A percentile compares a stretch with the other conserved stretches of the same genome.
phyloP scores from a whole-genome alignment of 1,284 basidiomycete species.

The Hortiboletus rubellus region DNA sequence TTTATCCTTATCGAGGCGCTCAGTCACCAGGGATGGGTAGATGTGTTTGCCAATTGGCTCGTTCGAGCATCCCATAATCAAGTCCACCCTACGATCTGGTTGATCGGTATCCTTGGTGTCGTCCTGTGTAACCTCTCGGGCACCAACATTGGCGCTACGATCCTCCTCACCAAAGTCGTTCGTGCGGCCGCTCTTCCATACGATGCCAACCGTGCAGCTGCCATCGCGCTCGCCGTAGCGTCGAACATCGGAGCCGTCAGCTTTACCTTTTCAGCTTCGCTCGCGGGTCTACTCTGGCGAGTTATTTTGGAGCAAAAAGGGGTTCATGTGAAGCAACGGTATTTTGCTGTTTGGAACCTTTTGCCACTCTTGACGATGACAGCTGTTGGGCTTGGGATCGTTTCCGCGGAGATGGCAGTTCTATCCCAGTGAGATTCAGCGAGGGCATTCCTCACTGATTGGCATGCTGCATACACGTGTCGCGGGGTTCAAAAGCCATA shows the following conservation, averaged over 20 bases:
- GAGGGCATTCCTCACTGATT: too few relatives aligned
- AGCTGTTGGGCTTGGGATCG: slow-evolving; percentile 49
- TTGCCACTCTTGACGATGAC: slow-evolving; percentile 58
- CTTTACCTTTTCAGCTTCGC: slow-evolving; percentile 85
- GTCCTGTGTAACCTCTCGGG: slow-evolving; percentile 87
- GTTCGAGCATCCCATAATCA: slow-evolving; percentile 44
- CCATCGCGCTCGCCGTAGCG: slow-evolving; percentile 70
- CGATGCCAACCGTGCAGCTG: slow-evolving; percentile 35
- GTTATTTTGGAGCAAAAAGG: slow-evolving; percentile 79
- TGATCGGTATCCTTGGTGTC: slow-evolving; percentile 61
- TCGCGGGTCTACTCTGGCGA: slow-evolving; percentile 89
- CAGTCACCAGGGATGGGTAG: slow-evolving; percentile 84
- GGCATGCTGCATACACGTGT: too few relatives aligned
- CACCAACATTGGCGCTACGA: slow-evolving; percentile 95
- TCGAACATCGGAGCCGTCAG: slow-evolving; percentile 92
- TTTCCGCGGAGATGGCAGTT: slow-evolving; percentile 65
- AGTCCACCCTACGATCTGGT: slow-evolving; percentile 54
- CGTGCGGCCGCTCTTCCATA: slow-evolving; percentile 27
- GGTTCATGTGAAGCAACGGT: slow-evolving; percentile 58
- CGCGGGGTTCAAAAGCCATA: too few relatives aligned
- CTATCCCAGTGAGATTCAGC: slow-evolving; percentile 32
- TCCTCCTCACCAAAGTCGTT: slow-evolving; percentile 71
- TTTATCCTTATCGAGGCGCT: slow-evolving; percentile 93
- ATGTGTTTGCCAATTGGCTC: slow-evolving; percentile 79
- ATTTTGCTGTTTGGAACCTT: slow-evolving; percentile 77